Evolutionary conservation across 495 filamentous ascomycete genomes (phyloP).

Genomic region (Penicillium maclennaniae): DNA sequence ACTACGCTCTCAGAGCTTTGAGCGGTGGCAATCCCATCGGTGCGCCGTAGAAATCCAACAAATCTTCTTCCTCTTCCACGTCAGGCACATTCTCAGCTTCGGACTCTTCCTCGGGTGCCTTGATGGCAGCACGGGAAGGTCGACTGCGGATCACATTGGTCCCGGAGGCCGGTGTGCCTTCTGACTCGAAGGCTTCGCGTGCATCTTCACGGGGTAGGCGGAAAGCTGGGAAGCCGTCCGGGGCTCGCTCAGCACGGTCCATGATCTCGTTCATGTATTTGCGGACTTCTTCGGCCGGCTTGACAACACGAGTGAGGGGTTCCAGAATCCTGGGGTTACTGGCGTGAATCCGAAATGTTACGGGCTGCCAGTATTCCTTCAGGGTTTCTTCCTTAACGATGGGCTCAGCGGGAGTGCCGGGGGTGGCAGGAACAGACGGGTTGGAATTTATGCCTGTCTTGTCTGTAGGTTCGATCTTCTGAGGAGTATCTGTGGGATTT

Average conservation of each 20-base stretch:
- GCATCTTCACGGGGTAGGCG: conserved; percentile 52
- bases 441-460: conserved; percentile 12
- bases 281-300: conserved; percentile 70
- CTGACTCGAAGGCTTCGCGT: conserved; percentile 24
- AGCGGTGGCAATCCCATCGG: conserved; percentile 35
- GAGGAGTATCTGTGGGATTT: conserved; percentile 10
- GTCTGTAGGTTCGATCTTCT: conserved; percentile 17
- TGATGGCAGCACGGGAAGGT: conserved; percentile 18
- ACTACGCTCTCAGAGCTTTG: conserved; percentile 9
- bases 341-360: conserved; percentile 74
- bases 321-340: conserved; percentile 62
- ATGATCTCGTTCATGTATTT: conserved; percentile 83
- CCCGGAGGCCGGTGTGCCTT: conserved; percentile 26
- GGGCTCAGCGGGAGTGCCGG: conserved; percentile 5
- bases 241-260: conserved; percentile 66
- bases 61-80: conserved; percentile 38
- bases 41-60: conserved; percentile 42
- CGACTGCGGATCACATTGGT: conserved; percentile 19
- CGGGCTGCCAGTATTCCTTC: conserved; percentile 82
- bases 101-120: conserved; percentile 33
- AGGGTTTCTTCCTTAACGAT: conserved; percentile 26
- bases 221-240: conserved; percentile 64
- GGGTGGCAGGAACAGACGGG: neutral
- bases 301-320: conserved; percentile 72
- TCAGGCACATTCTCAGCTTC: conserved; percentile 31